phyloP scores from a whole-genome alignment of 192 early-diverging fungal species.

The Helicostylum pulchrum region DNA sequence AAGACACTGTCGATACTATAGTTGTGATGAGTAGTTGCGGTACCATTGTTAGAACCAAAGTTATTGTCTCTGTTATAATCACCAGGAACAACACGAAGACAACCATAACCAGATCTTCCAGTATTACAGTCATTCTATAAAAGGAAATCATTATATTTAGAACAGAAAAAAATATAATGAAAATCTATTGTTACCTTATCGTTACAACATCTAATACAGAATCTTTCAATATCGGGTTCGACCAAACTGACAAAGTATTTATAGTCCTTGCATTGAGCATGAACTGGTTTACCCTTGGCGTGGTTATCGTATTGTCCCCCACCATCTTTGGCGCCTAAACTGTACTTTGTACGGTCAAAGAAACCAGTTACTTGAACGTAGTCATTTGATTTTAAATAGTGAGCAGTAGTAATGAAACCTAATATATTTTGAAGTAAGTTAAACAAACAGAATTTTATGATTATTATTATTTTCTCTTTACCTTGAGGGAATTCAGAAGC shows the following conservation, averaged over 20 bases:
- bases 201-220: slow-evolving; percentile 38
- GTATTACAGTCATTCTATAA: slow-evolving; percentile 25
- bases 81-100: slow-evolving; percentile 38
- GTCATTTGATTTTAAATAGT: slow-evolving; percentile 29
- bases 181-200: slow-evolving; percentile 18
- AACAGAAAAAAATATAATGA: neutral
- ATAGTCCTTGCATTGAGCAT: slow-evolving; percentile 29
- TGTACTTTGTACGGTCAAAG: slow-evolving; percentile 39
- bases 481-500: slow-evolving; percentile 44
- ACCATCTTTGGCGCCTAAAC: slow-evolving; percentile 23
- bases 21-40: slow-evolving; percentile 5
- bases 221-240: slow-evolving; percentile 24
- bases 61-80: slow-evolving; percentile 31
- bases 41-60: no score
- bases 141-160: neutral
- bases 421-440: slow-evolving; percentile 12
- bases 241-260: slow-evolving; percentile 31
- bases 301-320: slow-evolving; percentile 51
- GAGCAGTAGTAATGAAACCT: slow-evolving; percentile 46
- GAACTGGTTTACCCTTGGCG: slow-evolving; percentile 23
- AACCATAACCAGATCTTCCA: slow-evolving; percentile 41
- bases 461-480: neutral
- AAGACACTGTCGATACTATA: slow-evolving; percentile 11
- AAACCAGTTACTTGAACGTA: slow-evolving; percentile 50
- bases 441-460: no score